Evolutionary conservation across 192 early-diverging fungal genomes (phyloP).

Genomic region (Podila verticillata): DNA sequence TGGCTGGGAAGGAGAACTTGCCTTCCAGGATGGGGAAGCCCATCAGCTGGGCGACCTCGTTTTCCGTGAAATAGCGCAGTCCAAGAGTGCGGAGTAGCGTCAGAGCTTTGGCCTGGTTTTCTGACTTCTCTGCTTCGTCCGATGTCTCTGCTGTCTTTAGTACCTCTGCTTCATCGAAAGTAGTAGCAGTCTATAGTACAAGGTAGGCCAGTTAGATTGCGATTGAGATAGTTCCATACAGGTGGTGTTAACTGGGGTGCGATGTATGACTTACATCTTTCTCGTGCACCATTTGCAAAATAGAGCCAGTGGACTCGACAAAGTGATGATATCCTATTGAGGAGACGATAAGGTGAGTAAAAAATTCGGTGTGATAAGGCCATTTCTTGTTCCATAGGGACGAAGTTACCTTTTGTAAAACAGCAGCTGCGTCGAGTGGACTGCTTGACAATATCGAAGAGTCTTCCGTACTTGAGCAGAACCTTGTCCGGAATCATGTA

Average conservation of each 20-base stretch:
- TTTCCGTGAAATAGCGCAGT: slow-evolving; percentile 64
- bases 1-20: slow-evolving; percentile 76
- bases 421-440: slow-evolving; percentile 73
- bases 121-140: slow-evolving; percentile 13
- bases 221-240: neutral
- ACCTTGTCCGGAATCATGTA: slow-evolving; percentile 64
- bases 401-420: slow-evolving; percentile 75
- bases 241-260: too few species aligned
- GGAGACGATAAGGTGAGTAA: neutral
- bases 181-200: slow-evolving; percentile 28
- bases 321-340: slow-evolving; percentile 72
- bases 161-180: slow-evolving; percentile 45
- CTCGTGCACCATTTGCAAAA: slow-evolving; percentile 60
- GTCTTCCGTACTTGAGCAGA: slow-evolving; percentile 58
- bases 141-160: slow-evolving; percentile 15
- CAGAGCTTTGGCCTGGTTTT: slow-evolving; percentile 47
- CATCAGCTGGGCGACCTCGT: slow-evolving; percentile 81
- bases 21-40: slow-evolving; percentile 70
- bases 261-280: slow-evolving; percentile 53
- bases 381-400: neutral
- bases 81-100: slow-evolving; percentile 45
- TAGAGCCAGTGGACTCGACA: slow-evolving; percentile 67
- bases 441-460: slow-evolving; percentile 77
- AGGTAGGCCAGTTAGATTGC: neutral
- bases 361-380: slow-evolving; percentile 10